Evolutionary conservation across 179 eudicot species (phyloP).

Genomic region (Beta lomatogona): DNA sequence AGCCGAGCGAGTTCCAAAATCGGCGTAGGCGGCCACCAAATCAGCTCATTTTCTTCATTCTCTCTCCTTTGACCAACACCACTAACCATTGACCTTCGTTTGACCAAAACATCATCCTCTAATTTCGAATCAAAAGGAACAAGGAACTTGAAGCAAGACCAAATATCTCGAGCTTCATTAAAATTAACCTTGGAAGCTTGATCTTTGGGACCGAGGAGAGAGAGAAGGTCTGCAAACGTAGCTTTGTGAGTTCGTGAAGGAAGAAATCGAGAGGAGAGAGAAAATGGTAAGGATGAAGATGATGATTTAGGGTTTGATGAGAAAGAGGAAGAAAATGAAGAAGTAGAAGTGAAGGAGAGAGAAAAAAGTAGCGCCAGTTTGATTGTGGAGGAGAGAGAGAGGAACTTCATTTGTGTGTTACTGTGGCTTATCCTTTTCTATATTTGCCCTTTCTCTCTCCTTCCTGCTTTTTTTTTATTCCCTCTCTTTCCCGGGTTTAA

Average conservation of each 20-base stretch:
- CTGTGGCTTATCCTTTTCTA: not conserved
- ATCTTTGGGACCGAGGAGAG: constrained; percentile 61
- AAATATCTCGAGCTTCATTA: constrained; percentile 42
- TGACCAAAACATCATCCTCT: not conserved
- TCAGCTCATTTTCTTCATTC: constrained; percentile 43
- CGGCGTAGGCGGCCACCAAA: constrained; percentile 72
- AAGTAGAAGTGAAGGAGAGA: constrained; percentile 40
- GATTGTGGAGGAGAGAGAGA: constrained; percentile 34
- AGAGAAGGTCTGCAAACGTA: constrained; percentile 62
- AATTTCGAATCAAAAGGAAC: constrained; percentile 46
- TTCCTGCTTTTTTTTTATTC: not conserved
- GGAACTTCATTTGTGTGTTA: not conserved
- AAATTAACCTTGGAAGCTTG: constrained; percentile 54
- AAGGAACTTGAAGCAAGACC: constrained; percentile 78
- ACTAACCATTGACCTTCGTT: constrained; percentile 25
- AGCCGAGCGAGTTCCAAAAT: constrained; percentile 80
- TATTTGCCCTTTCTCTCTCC: not conserved
- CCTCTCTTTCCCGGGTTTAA: no score
- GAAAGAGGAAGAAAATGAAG: constrained; percentile 37
- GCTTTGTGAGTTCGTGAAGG: constrained; percentile 48
- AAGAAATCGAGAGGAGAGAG: constrained; percentile 27
- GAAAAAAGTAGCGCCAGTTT: constrained; percentile 33
- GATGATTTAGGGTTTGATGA: constrained; percentile 15
- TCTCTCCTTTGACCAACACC: constrained; percentile 22
- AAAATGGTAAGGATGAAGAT: not conserved